Evolutionary conservation across 176 grass and related monocot genomes (phyloP).

Genomic region (Avena insularis): DNA sequence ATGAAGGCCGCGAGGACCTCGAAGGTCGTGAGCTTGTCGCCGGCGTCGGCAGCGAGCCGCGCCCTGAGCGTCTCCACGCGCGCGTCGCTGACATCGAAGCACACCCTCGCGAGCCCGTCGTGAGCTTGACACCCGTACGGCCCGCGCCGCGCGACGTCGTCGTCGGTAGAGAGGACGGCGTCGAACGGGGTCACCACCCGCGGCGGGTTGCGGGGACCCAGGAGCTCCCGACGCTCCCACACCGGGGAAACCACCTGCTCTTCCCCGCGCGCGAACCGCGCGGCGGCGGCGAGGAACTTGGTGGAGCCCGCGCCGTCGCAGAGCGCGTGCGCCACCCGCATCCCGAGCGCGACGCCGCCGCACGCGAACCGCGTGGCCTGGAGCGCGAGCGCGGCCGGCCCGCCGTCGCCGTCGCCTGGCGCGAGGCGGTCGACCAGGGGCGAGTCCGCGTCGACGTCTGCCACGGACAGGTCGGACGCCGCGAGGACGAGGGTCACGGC

Average conservation of each 20-base stretch:
- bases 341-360: constrained; percentile 66
- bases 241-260: constrained; percentile 19
- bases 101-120: constrained; percentile 35
- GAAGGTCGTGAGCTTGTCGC: constrained; percentile 67
- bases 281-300: constrained; percentile 60
- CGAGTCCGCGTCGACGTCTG: constrained; percentile 48
- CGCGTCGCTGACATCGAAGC: constrained; percentile 69
- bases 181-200: constrained; percentile 45
- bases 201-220: constrained; percentile 54
- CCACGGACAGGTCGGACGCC: background rate
- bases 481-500: constrained; percentile 52
- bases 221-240: constrained; percentile 59
- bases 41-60: constrained; percentile 46
- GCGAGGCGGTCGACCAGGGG: constrained; percentile 51
- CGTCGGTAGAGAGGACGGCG: constrained; percentile 41
- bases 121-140: background rate
- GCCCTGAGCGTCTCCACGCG: constrained; percentile 56
- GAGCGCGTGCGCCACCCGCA: constrained; percentile 72
- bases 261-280: constrained; percentile 44
- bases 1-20: constrained; percentile 76
- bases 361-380: constrained; percentile 69
- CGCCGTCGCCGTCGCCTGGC: constrained; percentile 31
- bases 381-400: constrained; percentile 44
- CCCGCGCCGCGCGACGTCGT: constrained; percentile 26
- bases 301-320: constrained; percentile 79